These are phyloP conservation scores for Vicia sativa DNA, from an alignment of 306 rosid species.

Conservation along the genomic window DNA sequence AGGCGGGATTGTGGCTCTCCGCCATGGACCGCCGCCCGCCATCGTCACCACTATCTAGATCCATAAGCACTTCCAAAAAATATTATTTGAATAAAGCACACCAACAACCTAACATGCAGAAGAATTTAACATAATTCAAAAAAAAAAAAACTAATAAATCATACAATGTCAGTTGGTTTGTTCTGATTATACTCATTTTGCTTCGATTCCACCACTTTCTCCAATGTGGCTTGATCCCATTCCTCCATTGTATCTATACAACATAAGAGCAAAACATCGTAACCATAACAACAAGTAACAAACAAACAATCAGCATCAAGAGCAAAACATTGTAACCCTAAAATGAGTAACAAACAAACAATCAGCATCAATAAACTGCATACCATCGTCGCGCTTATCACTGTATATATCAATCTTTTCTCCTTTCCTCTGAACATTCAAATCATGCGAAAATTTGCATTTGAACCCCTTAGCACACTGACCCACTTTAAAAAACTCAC, in stretches of 20 bases:
- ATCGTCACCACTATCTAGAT: neutral
- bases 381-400: slow-evolving; percentile 85
- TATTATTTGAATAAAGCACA: slow-evolving; percentile 25
- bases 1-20: too few relatives aligned
- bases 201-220: slow-evolving; percentile 92
- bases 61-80: slow-evolving; percentile 7
- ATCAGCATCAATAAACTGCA: slow-evolving; percentile 4
- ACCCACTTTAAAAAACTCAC: slow-evolving; percentile 91
- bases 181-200: slow-evolving; percentile 79
- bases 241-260: slow-evolving; percentile 89
- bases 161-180: slow-evolving; percentile 94
- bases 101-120: slow-evolving; percentile 14
- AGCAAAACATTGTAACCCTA: too few relatives aligned
- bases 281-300: too few relatives aligned
- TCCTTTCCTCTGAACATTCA: slow-evolving; percentile 98
- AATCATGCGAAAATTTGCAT: slow-evolving; percentile 97
- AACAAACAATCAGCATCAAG: neutral
- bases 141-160: slow-evolving; percentile 38
- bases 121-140: slow-evolving; percentile 15
- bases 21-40: too few relatives aligned
- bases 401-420: slow-evolving; percentile 95
- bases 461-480: slow-evolving; percentile 95
- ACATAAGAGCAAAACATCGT: slow-evolving; percentile 7
- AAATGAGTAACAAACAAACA: slow-evolving; percentile 2
- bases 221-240: slow-evolving; percentile 97